phyloP scores from a whole-genome alignment of 164 flowering plant species.

The Berberis vulgaris region DNA sequence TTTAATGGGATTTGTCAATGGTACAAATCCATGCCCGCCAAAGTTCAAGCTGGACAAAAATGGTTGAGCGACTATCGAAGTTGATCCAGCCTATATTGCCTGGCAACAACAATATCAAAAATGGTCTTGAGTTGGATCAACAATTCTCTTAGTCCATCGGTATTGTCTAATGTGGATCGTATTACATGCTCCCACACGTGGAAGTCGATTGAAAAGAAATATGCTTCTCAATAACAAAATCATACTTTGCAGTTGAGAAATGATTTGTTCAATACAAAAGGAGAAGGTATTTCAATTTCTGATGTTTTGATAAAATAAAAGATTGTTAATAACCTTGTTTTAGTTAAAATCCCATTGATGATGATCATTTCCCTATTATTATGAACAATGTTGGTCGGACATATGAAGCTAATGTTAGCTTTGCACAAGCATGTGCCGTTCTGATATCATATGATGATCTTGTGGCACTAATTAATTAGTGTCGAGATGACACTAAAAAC shows the following conservation, averaged over 20 bases:
- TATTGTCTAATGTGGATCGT: not conserved
- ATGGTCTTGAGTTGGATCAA: constrained; percentile 4
- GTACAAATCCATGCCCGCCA: not conserved
- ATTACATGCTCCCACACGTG: not conserved
- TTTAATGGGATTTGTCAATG: constrained; percentile 1
- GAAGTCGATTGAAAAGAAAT: not conserved
- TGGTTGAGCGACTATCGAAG: not conserved
- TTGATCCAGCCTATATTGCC: not conserved
- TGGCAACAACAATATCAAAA: constrained; percentile 1
- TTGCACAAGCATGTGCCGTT: not conserved
- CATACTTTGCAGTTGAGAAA: not conserved
- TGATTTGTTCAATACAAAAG: not conserved
- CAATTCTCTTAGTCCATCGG: not conserved
- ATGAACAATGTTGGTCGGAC: constrained; percentile 3
- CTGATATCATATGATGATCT: not conserved
- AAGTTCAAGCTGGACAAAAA: not conserved
- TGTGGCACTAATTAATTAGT: not conserved
- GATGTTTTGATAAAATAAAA: not conserved
- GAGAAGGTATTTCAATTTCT: not conserved
- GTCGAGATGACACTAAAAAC: no score
- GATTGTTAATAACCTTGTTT: not conserved
- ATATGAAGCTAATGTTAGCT: not conserved
- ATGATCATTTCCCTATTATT: not conserved
- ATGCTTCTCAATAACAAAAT: not conserved
- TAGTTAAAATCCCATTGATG: not conserved